A percentile compares a stretch with the other conserved stretches of the same genome.
Evolutionary conservation across 2,329 filamentous ascomycete genomes (phyloP).

Genomic region (Colletotrichum filicis): DNA sequence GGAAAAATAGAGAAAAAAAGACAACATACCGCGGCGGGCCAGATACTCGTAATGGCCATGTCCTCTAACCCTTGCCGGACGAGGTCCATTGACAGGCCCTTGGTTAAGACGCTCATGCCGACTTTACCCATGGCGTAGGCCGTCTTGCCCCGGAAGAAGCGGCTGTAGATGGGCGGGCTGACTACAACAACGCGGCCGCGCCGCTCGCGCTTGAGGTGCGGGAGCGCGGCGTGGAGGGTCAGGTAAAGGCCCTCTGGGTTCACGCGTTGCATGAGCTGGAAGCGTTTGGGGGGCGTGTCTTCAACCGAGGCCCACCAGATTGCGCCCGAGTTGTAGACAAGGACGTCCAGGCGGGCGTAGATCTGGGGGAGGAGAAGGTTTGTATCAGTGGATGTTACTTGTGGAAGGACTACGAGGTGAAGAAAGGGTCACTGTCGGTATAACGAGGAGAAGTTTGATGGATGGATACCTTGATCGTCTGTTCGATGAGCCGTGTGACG

Average conservation of each 20-base stretch:
- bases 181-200: constrained; percentile 79
- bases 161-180: constrained; percentile 84
- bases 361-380: constrained; percentile 43
- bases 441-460: background rate
- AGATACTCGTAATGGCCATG: constrained; percentile 85
- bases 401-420: background rate
- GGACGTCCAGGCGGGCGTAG: constrained; percentile 75
- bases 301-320: constrained; percentile 86
- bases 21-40: constrained; percentile 77
- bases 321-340: constrained; percentile 86
- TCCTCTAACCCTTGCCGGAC: constrained; percentile 69
- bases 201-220: constrained; percentile 66
- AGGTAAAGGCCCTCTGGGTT: constrained; percentile 83
- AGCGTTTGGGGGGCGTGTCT: constrained; percentile 76
- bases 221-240: constrained; percentile 74
- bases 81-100: constrained; percentile 86
- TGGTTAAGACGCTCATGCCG: constrained; percentile 83
- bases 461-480: constrained; percentile 59
- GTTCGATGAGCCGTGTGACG: constrained; percentile 68
- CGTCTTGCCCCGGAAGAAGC: constrained; percentile 88
- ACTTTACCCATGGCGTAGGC: constrained; percentile 85
- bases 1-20: background rate
- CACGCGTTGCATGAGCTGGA: constrained; percentile 80
- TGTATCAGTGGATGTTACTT: background rate
- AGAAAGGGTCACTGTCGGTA: background rate